Conservation (phyloP, 768 basidiomycete genomes). For the Dioszegia hungarica region DNA sequence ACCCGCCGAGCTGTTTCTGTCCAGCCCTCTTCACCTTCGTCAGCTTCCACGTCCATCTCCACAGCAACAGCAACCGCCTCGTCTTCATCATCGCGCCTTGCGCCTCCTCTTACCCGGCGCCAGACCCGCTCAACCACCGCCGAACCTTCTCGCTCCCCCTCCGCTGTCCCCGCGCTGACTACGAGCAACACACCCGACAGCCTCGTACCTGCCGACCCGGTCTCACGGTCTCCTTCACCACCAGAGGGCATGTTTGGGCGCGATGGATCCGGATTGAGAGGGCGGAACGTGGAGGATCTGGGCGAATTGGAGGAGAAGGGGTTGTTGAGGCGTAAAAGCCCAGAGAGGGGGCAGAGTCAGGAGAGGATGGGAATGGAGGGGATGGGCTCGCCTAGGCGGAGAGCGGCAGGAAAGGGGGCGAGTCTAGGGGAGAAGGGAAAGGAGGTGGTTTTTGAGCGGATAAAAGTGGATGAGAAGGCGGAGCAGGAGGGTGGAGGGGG, state of each 20-base stretch:
- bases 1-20: slow-evolving; percentile 8
- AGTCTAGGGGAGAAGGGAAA: slow-evolving; percentile 18
- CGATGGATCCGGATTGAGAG: slow-evolving; percentile 20
- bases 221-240: no score
- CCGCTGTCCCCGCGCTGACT: neutral
- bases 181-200: slow-evolving; percentile 1
- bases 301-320: slow-evolving; percentile 42
- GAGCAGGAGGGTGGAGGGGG: slow-evolving; percentile 25
- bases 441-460: slow-evolving; percentile 14
- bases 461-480: slow-evolving; percentile 15
- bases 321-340: slow-evolving; percentile 15
- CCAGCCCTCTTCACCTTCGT: no score
- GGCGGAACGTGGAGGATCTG: slow-evolving; percentile 37
- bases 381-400: neutral
- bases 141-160: neutral
- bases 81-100: neutral
- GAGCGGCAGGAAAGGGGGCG: neutral
- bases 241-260: slow-evolving; percentile 9
- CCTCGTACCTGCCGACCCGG: neutral
- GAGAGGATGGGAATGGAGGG: neutral
- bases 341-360: neutral
- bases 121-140: neutral
- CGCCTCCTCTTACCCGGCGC: neutral
- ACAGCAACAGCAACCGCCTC: neutral
- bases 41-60: neutral